Evolutionary conservation across 371 early-diverging fungal species (phyloP).

Genomic region (Rhizopus delemar): DNA sequence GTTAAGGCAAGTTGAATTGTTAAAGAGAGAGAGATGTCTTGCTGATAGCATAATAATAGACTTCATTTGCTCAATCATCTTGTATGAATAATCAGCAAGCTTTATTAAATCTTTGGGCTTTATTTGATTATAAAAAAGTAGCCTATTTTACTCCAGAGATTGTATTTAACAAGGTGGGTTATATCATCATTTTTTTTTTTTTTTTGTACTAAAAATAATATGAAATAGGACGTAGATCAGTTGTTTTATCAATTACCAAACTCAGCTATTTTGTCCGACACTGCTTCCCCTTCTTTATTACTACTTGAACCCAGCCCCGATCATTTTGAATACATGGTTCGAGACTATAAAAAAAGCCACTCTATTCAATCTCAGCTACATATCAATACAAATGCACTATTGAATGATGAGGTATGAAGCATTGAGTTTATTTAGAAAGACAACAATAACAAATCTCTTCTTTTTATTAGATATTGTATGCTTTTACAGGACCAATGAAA

Average conservation of each 20-base stretch:
- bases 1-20: slow-evolving; percentile 13
- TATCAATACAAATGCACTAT: not conserved
- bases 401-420: not conserved
- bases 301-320: slow-evolving; percentile 20
- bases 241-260: slow-evolving; percentile 19
- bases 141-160: slow-evolving; percentile 35
- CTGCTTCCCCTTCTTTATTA: slow-evolving; percentile 7
- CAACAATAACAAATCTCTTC: not conserved
- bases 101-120: slow-evolving; percentile 11
- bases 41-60: slow-evolving; percentile 3
- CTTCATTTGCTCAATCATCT: slow-evolving; percentile 8
- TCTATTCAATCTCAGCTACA: not conserved
- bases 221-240: slow-evolving; percentile 32
- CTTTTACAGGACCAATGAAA: slow-evolving; percentile 31
- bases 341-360: slow-evolving; percentile 4
- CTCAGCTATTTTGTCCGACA: slow-evolving; percentile 11
- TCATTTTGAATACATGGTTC: slow-evolving; percentile 12
- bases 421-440: not conserved
- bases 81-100: not conserved
- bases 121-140: slow-evolving; percentile 24
- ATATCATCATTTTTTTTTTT: slow-evolving; percentile 8
- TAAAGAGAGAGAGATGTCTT: not conserved
- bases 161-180: slow-evolving; percentile 32
- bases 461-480: slow-evolving; percentile 15
- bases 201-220: not conserved